Conservation (phyloP, 1,284 basidiomycete species). For the Ceratobasidium papillatum region DNA sequence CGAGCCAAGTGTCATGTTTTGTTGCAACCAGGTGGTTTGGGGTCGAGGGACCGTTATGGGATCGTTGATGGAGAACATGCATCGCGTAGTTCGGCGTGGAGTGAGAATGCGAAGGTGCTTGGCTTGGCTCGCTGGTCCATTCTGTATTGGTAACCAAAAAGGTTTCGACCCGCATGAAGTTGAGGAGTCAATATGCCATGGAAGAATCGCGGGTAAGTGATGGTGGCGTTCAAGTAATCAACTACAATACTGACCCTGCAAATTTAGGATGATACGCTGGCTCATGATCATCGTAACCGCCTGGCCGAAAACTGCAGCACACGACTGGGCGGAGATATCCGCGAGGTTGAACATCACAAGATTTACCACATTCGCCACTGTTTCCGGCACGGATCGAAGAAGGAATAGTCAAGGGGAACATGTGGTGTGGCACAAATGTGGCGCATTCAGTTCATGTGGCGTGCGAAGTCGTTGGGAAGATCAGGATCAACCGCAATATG, state of each 20-base stretch:
- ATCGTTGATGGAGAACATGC: constrained; percentile 11
- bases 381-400: not conserved
- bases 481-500: not conserved
- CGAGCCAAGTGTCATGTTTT: constrained; percentile 23
- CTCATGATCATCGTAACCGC: constrained; percentile 41
- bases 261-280: constrained; percentile 39
- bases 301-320: constrained; percentile 37
- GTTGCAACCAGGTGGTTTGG: not conserved
- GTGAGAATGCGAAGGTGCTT: constrained; percentile 6
- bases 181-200: too few relatives aligned
- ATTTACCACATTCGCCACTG: constrained; percentile 30
- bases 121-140: constrained; percentile 32
- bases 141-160: constrained; percentile 5
- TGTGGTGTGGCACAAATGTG: not conserved
- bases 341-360: constrained; percentile 8
- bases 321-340: constrained; percentile 30
- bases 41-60: not conserved
- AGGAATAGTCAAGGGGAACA: not conserved
- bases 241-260: constrained; percentile 16
- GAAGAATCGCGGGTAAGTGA: not conserved
- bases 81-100: constrained; percentile 18
- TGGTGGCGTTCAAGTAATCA: not conserved
- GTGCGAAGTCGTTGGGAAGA: not conserved
- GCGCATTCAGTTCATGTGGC: not conserved
- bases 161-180: not conserved